A percentile compares a stretch with the other conserved stretches of the same genome.
phyloP scores from a whole-genome alignment of 148 eudicot species.

The Fagopyrum homotropicum region DNA sequence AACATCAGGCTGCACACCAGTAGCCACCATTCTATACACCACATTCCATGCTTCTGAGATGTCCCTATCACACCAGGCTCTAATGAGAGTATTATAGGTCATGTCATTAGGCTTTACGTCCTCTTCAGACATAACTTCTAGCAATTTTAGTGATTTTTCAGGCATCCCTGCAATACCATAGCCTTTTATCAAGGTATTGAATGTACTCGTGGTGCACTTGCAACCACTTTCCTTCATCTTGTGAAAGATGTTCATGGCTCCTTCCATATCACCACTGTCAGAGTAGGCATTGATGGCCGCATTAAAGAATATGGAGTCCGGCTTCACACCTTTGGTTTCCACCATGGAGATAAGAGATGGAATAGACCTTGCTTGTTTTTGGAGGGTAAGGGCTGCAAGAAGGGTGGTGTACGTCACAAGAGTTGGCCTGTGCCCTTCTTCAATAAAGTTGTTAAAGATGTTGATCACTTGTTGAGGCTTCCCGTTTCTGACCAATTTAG shows the following conservation, averaged over 20 bases:
- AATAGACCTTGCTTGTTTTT: conserved; percentile 56
- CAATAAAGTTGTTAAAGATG: conserved; percentile 51
- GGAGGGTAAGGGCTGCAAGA: conserved; percentile 68
- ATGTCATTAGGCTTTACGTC: conserved; percentile 75
- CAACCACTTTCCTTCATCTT: conserved; percentile 79
- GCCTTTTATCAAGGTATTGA: conserved; percentile 80
- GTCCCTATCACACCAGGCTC: conserved; percentile 74
- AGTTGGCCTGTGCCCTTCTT: conserved; percentile 81
- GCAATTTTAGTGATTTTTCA: conserved; percentile 58
- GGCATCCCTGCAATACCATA: conserved; percentile 85
- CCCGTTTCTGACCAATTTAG: conserved; percentile 46
- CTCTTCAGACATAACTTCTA: conserved; percentile 58
- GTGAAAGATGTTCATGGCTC: conserved; percentile 57
- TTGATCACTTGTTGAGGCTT: conserved; percentile 59
- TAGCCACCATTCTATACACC: conserved; percentile 62
- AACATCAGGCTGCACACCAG: conserved; percentile 76
- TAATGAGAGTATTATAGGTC: conserved; percentile 69
- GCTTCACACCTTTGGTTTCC: conserved; percentile 60
- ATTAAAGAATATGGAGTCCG: conserved; percentile 85
- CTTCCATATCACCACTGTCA: conserved; percentile 64
- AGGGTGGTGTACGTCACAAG: conserved; percentile 80
- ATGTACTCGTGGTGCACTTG: conserved; percentile 80
- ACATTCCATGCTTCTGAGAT: conserved; percentile 72
- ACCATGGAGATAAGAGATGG: conserved; percentile 60
- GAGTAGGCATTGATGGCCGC: conserved; percentile 87